Evolutionary conservation across 306 rosid genomes (phyloP), one percentile per base, ranked within the genome.

Genomic region (Senna tora): DNA sequence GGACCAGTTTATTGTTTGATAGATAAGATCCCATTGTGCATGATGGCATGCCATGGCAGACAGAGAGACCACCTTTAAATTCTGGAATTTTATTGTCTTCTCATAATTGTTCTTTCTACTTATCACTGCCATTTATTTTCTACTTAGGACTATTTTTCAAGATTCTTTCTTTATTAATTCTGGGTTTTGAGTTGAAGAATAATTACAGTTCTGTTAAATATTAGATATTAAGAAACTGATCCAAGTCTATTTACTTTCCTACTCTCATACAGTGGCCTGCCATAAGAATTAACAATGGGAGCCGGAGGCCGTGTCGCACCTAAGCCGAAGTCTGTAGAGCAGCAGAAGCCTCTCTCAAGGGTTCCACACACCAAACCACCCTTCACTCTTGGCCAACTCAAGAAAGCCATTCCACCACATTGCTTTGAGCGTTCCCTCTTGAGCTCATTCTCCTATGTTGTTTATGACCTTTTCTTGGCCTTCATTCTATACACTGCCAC

Each of bases 391-490:
- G 42, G 89, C 45, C 83, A 91, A 65, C 61, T 91, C 74, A 87
- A 89, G 88, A 89, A 82, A 74, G 79, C 91, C 16, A 82, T 91
- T 55, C 91, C 97, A 30, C 77, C 88, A 5, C 91, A 84, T 12
- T 89, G 93, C 82, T 91, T 91, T 59, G 28, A 85, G 28, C 96
- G 96, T 7, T 87, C 96, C n/a, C 82, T 87, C 30, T 22, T 67
- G 63, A 45, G 47, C 17, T 91, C 96, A 14, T 87, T 84, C 83
- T 84, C 87, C 30, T 89, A 67, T 52, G 81, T 89, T 12, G 43
- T 59, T 52, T 71, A 9, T 28, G 93, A 92, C 79, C 84, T 87
- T 47, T 19, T 76, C 74, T 2, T 89, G 0, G 65, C 73, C 28
- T 62, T 41, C 15, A 0, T 79, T 34, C 58, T 63, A 77, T 69